Evolutionary conservation across 371 early-diverging fungal species (phyloP).

Genomic region (Chytridium lagenaria): DNA sequence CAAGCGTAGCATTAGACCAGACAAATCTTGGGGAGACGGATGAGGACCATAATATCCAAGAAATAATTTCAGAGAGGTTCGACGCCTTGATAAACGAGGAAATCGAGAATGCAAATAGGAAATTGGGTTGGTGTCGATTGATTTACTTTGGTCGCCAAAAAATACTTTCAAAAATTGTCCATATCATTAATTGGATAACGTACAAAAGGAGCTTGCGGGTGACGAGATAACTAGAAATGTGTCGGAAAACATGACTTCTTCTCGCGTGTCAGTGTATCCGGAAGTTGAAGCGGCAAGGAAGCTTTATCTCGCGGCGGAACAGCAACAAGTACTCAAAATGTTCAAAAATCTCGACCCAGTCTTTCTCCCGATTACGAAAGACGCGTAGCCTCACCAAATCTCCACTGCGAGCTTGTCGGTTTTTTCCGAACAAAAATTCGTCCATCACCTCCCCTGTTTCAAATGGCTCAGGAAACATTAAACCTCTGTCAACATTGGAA

Average conservation of each 20-base stretch:
- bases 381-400: neutral
- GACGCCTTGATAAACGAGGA: constrained; percentile 26
- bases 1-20: neutral
- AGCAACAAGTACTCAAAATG: constrained; percentile 10
- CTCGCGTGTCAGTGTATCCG: no score
- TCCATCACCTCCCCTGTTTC: neutral
- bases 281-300: neutral
- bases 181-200: no score
- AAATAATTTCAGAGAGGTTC: constrained; percentile 24
- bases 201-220: no score
- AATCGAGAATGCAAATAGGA: constrained; percentile 26
- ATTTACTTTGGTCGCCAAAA: neutral
- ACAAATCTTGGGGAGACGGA: neutral
- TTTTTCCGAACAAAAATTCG: no score
- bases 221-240: no score
- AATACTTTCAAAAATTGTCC: neutral
- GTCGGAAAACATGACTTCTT: no score
- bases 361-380: constrained; percentile 29
- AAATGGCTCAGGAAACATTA: no score
- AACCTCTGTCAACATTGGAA: no score
- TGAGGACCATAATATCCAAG: constrained; percentile 1
- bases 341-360: constrained; percentile 25
- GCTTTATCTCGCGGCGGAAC: neutral
- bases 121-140: neutral
- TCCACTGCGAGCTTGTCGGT: neutral